Evolutionary conservation across 306 rosid species (phyloP).

Genomic region (Elaeagnus macrophylla): DNA sequence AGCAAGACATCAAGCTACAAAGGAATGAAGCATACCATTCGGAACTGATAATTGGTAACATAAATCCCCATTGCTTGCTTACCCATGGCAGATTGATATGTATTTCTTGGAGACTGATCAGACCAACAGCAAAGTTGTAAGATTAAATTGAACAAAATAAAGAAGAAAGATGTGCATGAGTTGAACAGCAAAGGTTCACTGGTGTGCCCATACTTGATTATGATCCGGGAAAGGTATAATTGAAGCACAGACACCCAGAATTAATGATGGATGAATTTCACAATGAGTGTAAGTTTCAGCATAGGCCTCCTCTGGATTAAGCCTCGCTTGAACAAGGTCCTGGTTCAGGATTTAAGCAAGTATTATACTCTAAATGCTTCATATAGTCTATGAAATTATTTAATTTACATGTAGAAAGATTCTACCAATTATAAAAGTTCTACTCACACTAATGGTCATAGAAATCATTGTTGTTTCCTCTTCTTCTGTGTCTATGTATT

Average conservation of each 20-base stretch:
- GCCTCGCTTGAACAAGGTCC: conserved; percentile 93
- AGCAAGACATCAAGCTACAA: neutral
- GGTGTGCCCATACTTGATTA: conserved; percentile 58
- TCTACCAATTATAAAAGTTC: conserved; percentile 16
- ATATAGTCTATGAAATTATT: conserved; percentile 5
- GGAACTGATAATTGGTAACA: conserved; percentile 95
- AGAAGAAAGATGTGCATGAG: neutral
- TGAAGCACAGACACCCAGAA: conserved; percentile 97
- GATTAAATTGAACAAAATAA: neutral
- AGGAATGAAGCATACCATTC: conserved; percentile 57
- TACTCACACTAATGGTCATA: conserved; percentile 86
- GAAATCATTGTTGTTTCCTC: conserved; percentile 99
- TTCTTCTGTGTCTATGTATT: conserved; percentile 94
- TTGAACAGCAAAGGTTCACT: conserved; percentile 4
- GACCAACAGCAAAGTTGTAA: conserved; percentile 17
- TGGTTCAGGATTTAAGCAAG: conserved; percentile 25
- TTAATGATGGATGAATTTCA: conserved; percentile 90
- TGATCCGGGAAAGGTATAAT: conserved; percentile 98
- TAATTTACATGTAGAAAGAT: conserved; percentile 2
- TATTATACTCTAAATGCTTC: conserved; percentile 6
- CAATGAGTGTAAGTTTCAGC: conserved; percentile 91
- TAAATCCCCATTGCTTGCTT: conserved; percentile 99
- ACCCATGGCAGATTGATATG: conserved; percentile 98
- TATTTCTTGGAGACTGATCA: conserved; percentile 92
- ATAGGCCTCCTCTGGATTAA: conserved; percentile 85